These are phyloP conservation scores for Edaphochlamys debaryana DNA, from an alignment of 139 green algal genomes.

Conservation along the genomic window DNA sequence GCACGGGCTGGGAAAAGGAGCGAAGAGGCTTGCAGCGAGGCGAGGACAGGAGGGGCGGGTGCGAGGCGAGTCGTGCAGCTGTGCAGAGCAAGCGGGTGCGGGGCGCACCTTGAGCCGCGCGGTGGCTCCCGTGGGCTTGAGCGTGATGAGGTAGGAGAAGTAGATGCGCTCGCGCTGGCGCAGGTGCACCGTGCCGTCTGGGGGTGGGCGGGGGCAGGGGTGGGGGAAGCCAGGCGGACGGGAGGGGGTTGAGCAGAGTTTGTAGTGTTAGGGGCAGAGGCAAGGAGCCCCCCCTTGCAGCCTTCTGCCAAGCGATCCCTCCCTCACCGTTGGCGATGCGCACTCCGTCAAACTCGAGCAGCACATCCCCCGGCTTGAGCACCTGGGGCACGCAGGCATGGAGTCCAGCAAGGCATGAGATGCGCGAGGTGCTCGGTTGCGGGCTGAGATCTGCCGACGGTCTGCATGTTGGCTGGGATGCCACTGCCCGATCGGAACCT, in stretches of 20 bases:
- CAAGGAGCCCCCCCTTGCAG: no score
- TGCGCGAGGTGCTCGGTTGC: no score
- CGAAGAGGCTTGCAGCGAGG: no score
- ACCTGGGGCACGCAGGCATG: slow-evolving; percentile 18
- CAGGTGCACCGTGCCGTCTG: slow-evolving; percentile 73
- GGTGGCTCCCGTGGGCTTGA: slow-evolving; percentile 57
- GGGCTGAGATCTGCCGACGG: no score
- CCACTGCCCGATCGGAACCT: no score
- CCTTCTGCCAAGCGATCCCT: no score
- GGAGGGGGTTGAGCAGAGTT: not conserved
- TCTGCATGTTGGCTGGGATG: no score
- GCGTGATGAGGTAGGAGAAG: slow-evolving; percentile 78
- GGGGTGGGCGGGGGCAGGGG: not conserved
- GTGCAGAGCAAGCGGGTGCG: not conserved
- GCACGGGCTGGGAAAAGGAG: no score
- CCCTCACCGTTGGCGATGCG: slow-evolving; percentile 60
- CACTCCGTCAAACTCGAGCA: slow-evolving; percentile 78
- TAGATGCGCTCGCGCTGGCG: slow-evolving; percentile 77
- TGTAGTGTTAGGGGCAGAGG: not conserved
- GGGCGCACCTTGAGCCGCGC: slow-evolving; percentile 51
- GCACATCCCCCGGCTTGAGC: slow-evolving; percentile 72
- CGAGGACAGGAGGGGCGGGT: no score
- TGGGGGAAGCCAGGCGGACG: not conserved
- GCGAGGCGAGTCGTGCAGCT: no score
- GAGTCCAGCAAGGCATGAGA: not conserved